Evolutionary conservation across 2,329 filamentous ascomycete species (phyloP).

Genomic region (Calonectria hongkongensis): DNA sequence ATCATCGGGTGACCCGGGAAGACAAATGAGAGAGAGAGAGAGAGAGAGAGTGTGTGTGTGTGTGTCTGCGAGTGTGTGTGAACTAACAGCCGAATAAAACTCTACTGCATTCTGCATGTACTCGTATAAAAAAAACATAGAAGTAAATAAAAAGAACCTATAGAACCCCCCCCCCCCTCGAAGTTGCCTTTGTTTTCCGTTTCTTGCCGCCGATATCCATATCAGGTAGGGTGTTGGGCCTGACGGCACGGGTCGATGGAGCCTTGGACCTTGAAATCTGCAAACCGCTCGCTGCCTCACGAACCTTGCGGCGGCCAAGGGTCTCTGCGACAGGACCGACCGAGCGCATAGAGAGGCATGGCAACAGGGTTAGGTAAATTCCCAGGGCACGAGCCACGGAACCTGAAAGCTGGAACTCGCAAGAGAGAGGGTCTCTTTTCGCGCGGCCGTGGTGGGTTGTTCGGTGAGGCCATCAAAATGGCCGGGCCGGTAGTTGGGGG

Average conservation of each 20-base stretch:
- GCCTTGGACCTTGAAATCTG: conserved; percentile 15
- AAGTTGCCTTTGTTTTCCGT: conserved; percentile 51
- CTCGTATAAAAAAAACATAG: background rate
- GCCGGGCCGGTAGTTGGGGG: conserved; percentile 51
- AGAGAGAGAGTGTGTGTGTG: too few species aligned
- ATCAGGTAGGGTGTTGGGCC: conserved; percentile 17
- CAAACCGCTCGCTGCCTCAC: conserved; percentile 4
- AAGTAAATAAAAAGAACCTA: background rate
- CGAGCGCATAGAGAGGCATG: background rate
- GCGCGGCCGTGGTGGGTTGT: conserved; percentile 23
- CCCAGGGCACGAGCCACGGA: conserved; percentile 35
- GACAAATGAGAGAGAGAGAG: too few species aligned
- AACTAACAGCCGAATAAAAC: background rate
- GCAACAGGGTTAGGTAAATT: conserved; percentile 51
- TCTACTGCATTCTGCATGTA: background rate
- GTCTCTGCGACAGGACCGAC: conserved; percentile 22
- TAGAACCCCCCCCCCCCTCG: conserved; percentile 2
- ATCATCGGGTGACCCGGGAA: background rate
- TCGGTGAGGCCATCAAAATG: conserved; percentile 38
- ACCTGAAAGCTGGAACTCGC: conserved; percentile 47
- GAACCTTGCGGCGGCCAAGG: conserved; percentile 5
- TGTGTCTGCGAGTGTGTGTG: background rate
- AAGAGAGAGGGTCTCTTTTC: conserved; percentile 30
- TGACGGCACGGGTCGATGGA: conserved; percentile 29
- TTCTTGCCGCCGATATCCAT: conserved; percentile 45